phyloP scores from a whole-genome alignment of 352 stramenopile genomes.

The Albugo laibachii region DNA sequence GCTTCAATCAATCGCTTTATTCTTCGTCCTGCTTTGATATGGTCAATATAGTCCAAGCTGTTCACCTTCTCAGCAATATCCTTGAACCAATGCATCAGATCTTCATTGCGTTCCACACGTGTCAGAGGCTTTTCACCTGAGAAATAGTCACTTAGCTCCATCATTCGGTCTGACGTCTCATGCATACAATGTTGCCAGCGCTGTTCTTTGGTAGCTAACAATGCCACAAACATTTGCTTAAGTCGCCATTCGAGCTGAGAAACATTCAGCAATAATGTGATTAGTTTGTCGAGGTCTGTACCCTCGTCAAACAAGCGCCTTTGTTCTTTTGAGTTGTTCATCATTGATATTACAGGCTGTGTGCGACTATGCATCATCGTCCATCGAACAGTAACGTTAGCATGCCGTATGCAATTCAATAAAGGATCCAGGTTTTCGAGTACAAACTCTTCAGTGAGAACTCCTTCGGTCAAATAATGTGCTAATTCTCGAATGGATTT shows the following conservation, averaged over 20 bases:
- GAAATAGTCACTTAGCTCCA: constrained; percentile 88
- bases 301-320: constrained; percentile 67
- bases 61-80: constrained; percentile 81
- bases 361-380: constrained; percentile 87
- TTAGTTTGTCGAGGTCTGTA: constrained; percentile 68
- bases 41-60: constrained; percentile 78
- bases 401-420: constrained; percentile 80
- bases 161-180: constrained; percentile 80
- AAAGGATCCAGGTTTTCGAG: constrained; percentile 83
- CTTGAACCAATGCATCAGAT: constrained; percentile 86
- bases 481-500: constrained; percentile 80
- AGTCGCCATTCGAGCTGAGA: constrained; percentile 90
- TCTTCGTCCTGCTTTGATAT: constrained; percentile 84
- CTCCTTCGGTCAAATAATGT: constrained; percentile 80
- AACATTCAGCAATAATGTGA: constrained; percentile 83
- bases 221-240: constrained; percentile 82
- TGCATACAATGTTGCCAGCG: constrained; percentile 82
- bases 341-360: constrained; percentile 70
- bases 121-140: constrained; percentile 84
- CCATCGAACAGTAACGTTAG: constrained; percentile 88
- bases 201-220: constrained; percentile 81
- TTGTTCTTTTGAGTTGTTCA: constrained; percentile 65
- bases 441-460: constrained; percentile 86
- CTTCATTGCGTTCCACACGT: constrained; percentile 85
- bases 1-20: constrained; percentile 89